Evolutionary conservation across 176 grass and related monocot genomes (phyloP), one percentile per base, ranked within the genome.

Genomic region (Oryza meridionalis): DNA sequence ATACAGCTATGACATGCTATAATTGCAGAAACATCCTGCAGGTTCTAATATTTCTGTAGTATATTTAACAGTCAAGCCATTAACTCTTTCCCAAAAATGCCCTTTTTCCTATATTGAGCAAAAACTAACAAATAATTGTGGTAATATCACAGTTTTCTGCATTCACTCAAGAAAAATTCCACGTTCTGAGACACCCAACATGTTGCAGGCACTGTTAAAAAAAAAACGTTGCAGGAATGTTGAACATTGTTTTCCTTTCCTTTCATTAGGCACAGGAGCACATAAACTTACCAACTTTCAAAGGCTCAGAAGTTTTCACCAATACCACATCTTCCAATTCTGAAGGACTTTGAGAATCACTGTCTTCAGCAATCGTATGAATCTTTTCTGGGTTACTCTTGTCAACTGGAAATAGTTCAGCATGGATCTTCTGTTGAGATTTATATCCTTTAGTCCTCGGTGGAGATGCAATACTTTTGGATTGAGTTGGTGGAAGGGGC

Each of bases 401-500:
- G 4, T 66, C 17, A 42, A 32, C 71, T 69, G 32, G 46, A 85
- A 87, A 77, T 69, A 74, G 70, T 67, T 64, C 25, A 1, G 55
- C 21, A n/a, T n/a, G 17, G n/a, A 59, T 59, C 16, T 59, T 59
- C 5, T 49, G 42, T 55, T 42, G 74, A 88, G 77, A 79, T 69
- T 35, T 80, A 47, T 12, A 61, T 65, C 7, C 46, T 76, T 42
- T 75, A 63, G 78, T 86, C 62, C 17, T 82, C 79, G 64, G 47
- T 58, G 46, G 70, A 26, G 55, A 59, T 59, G 33, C 43, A 78
- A 31, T 14, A 82, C 55, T 88, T 75, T 82, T 70, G 27, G 86
- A 32, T 69, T 77, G 58, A 40, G 75, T 84, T 47, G 96, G 69
- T 79, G 91, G 81, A 69, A 95, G 68, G 15, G 91, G 14, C n/a